phyloP scores from a whole-genome alignment of 768 basidiomycete species.

The Kwoniella dejecticola region DNA sequence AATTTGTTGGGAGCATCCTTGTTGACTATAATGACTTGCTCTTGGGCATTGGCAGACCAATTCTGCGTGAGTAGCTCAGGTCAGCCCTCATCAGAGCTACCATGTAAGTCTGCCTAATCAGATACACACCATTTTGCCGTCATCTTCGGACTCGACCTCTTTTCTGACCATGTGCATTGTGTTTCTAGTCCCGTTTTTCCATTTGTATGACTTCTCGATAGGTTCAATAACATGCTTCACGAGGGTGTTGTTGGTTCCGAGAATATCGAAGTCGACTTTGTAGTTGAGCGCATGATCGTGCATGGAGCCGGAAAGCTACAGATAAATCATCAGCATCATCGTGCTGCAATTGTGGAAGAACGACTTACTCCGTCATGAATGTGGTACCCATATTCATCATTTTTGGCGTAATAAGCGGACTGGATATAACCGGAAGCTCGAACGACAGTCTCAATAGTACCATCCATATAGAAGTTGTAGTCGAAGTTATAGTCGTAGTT shows the following conservation, averaged over 20 bases:
- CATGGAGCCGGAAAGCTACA: constrained; percentile 65
- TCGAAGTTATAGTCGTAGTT: constrained; percentile 59
- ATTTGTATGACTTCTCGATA: constrained; percentile 19
- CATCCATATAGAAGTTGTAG: constrained; percentile 67
- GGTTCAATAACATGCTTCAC: constrained; percentile 52
- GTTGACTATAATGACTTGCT: constrained; percentile 51
- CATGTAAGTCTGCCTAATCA: neutral
- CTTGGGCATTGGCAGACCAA: constrained; percentile 39
- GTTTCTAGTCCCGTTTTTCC: constrained; percentile 26
- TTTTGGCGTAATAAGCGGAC: constrained; percentile 62
- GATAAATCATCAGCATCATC: constrained; percentile 30
- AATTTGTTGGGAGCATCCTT: constrained; percentile 50
- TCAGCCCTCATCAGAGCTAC: too few relatives aligned
- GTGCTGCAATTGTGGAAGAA: neutral
- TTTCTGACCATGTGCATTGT: constrained; percentile 44
- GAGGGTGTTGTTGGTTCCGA: constrained; percentile 63
- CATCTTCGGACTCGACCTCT: constrained; percentile 36
- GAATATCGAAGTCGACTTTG: constrained; percentile 68
- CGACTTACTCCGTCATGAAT: constrained; percentile 55
- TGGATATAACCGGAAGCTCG: constrained; percentile 71
- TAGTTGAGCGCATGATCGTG: constrained; percentile 70
- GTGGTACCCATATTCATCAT: constrained; percentile 62
- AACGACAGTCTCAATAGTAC: constrained; percentile 66
- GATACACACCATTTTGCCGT: constrained; percentile 59
- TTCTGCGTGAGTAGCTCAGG: constrained; percentile 9